Percentiles rank a stretch among this genome's conserved stretches.
phyloP scores from a whole-genome alignment of 148 eudicot species.

The Silene conica region DNA sequence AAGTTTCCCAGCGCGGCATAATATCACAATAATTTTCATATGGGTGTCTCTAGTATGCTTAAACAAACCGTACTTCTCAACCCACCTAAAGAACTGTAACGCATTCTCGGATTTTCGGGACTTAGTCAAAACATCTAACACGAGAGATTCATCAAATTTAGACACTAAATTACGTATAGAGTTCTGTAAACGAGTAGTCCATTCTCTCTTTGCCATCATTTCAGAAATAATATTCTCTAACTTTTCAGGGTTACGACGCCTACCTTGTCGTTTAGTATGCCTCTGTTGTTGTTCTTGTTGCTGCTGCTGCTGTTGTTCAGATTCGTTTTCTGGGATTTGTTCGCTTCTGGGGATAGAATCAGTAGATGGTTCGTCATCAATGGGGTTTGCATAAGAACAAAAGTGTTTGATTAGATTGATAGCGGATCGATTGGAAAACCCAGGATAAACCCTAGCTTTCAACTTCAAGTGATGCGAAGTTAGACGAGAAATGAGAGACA shows the following conservation, averaged over 20 bases:
- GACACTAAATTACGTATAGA: slow-evolving; percentile 72
- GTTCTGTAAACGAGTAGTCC: slow-evolving; percentile 94
- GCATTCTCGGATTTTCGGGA: slow-evolving; percentile 67
- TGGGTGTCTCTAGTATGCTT: slow-evolving; percentile 60
- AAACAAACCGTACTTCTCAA: slow-evolving; percentile 59
- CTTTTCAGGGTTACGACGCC: slow-evolving; percentile 51
- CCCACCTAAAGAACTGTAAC: slow-evolving; percentile 88
- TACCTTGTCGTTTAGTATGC: slow-evolving; percentile 30
- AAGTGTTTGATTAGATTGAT: slow-evolving; percentile 31
- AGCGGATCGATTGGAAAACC: slow-evolving; percentile 32
- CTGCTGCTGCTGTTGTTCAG: background rate
- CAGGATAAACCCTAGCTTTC: slow-evolving; percentile 32
- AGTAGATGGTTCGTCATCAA: slow-evolving; percentile 23
- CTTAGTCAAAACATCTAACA: slow-evolving; percentile 57
- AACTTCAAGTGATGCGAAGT: slow-evolving; percentile 31
- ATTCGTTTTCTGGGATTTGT: slow-evolving; percentile 8
- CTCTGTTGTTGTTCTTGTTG: background rate
- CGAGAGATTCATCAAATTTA: slow-evolving; percentile 52
- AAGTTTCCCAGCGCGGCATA: slow-evolving; percentile 57
- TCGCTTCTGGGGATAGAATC: slow-evolving; percentile 19
- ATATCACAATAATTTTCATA: slow-evolving; percentile 63
- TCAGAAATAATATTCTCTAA: slow-evolving; percentile 60
- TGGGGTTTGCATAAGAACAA: slow-evolving; percentile 43
- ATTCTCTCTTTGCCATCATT: slow-evolving; percentile 87
- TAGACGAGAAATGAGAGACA: slow-evolving; percentile 45